These are phyloP conservation scores for Acacia confusa DNA, from an alignment of 306 rosid species.

Conservation along the genomic window DNA sequence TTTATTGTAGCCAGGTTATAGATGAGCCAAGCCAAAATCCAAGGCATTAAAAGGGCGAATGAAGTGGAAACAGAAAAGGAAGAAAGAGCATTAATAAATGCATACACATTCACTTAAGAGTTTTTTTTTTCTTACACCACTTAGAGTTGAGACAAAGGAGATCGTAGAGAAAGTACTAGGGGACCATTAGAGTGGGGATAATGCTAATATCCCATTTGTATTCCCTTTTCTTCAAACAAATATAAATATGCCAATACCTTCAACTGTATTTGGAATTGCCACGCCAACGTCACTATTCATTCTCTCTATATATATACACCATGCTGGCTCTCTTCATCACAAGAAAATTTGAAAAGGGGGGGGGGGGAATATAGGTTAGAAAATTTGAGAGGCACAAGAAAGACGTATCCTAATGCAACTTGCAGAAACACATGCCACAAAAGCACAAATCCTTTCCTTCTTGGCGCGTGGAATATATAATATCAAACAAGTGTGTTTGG, in stretches of 20 bases:
- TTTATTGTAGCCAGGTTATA: too few relatives aligned
- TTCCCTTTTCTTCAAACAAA: constrained; percentile 29
- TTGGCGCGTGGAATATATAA: not conserved
- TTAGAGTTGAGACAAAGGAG: not conserved
- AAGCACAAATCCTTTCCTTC: not conserved
- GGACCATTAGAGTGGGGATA: constrained; percentile 28
- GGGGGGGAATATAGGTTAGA: not conserved
- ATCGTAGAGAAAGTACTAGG: not conserved
- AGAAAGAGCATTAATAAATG: not conserved
- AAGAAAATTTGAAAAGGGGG: not conserved
- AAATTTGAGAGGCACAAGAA: not conserved
- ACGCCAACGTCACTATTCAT: constrained; percentile 1
- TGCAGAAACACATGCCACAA: not conserved
- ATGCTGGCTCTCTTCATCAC: constrained; percentile 1
- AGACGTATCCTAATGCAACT: not conserved
- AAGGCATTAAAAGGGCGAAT: too few relatives aligned
- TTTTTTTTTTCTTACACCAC: too few relatives aligned
- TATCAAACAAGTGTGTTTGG: not conserved
- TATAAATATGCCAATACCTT: not conserved
- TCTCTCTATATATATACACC: not conserved
- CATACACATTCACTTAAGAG: too few relatives aligned
- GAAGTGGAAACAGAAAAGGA: not conserved
- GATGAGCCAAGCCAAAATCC: too few relatives aligned
- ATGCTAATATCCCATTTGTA: not conserved
- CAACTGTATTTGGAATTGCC: constrained; percentile 17